Base-by-base conservation (phyloP, 441 rosid genomes). In the Populus hybrid region DNA sequence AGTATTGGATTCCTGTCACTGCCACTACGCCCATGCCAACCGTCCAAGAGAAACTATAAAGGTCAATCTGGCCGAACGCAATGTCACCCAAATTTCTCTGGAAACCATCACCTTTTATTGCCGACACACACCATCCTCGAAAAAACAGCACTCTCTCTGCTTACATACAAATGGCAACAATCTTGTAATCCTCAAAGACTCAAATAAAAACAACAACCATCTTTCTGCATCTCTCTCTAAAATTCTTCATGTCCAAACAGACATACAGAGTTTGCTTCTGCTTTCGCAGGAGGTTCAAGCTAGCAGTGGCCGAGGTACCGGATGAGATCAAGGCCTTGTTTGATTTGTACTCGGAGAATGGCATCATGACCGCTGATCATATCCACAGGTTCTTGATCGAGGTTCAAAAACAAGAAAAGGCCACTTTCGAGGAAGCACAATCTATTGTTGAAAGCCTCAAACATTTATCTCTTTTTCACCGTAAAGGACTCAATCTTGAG, bases 181-280 rank as follows among this genome's bases (percentile, higher is more conserved):
- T 50, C 57, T 50, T 16, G 1, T 30, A n/a, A 23, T 59, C 46
- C 32, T 70, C 61, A 40, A 40, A 18, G 57, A 4, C 10, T 54
- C 54, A 42, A 42, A 35, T 50, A 50, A 50, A 14, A 50, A 46
- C 18, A 46, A 14, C 20, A 16, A 3, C n/a, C 57, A 14, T 50
- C 57, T 50, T 50, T 50, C 57, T 50, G 57, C 57, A 14, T 50
- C 57, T 14, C 11, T 6, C n/a, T 18, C 3, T 8, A 69, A 10
- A 46, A 20, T 18, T 67, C 40, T 16, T 20, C 70, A 69, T 95
- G 99, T 89, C 97, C 26, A 93, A 89, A 26, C 97, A 93, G 82
- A 89, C 92, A 23, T 93, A 90, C 88, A 86, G 84, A 76, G 93
- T 95, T 2, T 90, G 97, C 81, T 90, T 88, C 89, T 93, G 95